phyloP scores from a whole-genome alignment of 768 basidiomycete genomes.

The Cystobasidium onofrii region DNA sequence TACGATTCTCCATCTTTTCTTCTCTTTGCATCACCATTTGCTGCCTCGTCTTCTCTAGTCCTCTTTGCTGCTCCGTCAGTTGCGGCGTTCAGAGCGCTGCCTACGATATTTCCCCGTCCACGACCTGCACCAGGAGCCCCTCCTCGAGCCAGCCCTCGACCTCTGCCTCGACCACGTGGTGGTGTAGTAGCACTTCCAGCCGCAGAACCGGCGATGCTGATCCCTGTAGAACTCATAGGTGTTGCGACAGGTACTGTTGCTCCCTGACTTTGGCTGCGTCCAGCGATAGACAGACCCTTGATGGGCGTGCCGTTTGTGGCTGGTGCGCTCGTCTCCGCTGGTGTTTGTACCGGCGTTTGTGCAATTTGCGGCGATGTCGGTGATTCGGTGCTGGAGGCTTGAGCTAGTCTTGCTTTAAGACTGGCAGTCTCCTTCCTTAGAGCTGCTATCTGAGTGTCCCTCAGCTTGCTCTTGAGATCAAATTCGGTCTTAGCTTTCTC shows the following conservation, averaged over 20 bases:
- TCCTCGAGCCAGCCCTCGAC: constrained; percentile 44
- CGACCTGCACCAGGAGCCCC: constrained; percentile 43
- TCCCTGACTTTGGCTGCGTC: neutral
- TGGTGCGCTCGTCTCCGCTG: constrained; percentile 40
- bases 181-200: constrained; percentile 10
- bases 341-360: constrained; percentile 38
- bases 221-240: constrained; percentile 40
- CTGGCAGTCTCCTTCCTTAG: constrained; percentile 40
- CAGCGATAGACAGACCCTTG: neutral
- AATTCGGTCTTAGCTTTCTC: constrained; percentile 34
- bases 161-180: constrained; percentile 1
- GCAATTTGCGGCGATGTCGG: constrained; percentile 32
- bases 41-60: constrained; percentile 35
- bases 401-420: constrained; percentile 36
- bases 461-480: constrained; percentile 36
- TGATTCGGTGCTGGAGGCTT: constrained; percentile 29
- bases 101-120: constrained; percentile 15
- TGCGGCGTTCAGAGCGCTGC: constrained; percentile 19
- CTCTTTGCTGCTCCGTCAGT: constrained; percentile 36
- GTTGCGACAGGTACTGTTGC: neutral
- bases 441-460: constrained; percentile 33
- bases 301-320: constrained; percentile 27
- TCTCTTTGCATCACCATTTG: constrained; percentile 9
- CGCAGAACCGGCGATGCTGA: neutral
- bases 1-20: constrained; percentile 24